Evolutionary conservation across 1,284 basidiomycete species (phyloP), one percentile per base, ranked within the genome.

Genomic region (Polyporus tsugae): DNA sequence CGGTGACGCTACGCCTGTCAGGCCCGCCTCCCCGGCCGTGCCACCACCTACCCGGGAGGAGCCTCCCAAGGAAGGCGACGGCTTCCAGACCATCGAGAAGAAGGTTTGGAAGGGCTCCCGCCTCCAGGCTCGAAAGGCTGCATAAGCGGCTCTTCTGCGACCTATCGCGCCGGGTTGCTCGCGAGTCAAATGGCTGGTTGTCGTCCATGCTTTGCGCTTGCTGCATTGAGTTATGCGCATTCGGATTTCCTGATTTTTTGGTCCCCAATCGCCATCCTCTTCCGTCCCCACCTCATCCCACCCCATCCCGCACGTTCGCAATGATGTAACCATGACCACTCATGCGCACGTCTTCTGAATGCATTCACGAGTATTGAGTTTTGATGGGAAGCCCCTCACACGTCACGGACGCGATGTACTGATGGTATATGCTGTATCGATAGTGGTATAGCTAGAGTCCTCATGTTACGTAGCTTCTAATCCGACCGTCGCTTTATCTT

Each of bases 11-110:
- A 73, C 79, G 6, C 73, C 80, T 17, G 78, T 80, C 15, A 76
- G 82, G 38, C 72, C 81, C 44, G 78, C 77, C 15, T 82, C 86
- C 0, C 82, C 86, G 39, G 80, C 74, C 1, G 66, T 74, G 0
- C 49, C 80, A 1, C 63, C 80, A 6, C 76, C 80, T 22, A 72
- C 79, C 1, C 81, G 80, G 69, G 82, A 84, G 65, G 85, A 87
- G 64, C 22, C 72, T 5, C n/a, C 68, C 11, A 85, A 83, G 69
- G 89, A 91, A 46, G 83, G 87, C 10, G 92, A 94, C 72, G 92
- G 92, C 2, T 94, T 94, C 86, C 87, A 90, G 77, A 84, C 87
- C 41, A 89, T 91, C 10, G 64, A 79, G 66, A 82, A 81, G 75
- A 81, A 79, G 59, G 82, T 84, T 15, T 89, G 87, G 86, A 76